Conservation (phyloP, 164 flowering plant genomes). For the Echeveria elegans region DNA sequence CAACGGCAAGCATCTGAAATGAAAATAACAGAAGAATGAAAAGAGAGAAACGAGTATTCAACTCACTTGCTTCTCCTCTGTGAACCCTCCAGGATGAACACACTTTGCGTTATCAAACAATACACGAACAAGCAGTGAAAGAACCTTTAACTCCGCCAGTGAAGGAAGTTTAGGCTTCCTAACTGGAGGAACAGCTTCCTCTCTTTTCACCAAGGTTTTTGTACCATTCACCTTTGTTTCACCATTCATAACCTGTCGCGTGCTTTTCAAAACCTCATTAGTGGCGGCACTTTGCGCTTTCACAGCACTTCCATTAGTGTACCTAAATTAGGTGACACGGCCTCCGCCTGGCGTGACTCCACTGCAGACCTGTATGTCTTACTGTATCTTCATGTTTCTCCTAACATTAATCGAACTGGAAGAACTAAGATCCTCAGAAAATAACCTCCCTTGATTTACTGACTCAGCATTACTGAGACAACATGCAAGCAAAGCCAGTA, state of each 20-base stretch:
- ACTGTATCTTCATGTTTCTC: background rate
- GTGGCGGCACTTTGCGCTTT: background rate
- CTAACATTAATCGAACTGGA: background rate
- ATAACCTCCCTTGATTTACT: background rate
- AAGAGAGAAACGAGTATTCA: constrained; percentile 4
- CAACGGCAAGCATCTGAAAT: too few relatives aligned
- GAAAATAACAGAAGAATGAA: background rate
- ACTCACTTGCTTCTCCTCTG: constrained; percentile 79
- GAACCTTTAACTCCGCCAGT: constrained; percentile 47
- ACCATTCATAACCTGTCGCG: constrained; percentile 9
- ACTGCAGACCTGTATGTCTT: background rate
- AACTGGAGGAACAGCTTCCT: constrained; percentile 20
- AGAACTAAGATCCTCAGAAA: background rate
- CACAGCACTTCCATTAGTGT: constrained; percentile 9
- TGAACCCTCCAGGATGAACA: constrained; percentile 72
- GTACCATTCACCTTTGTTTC: constrained; percentile 31
- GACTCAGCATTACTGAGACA: background rate
- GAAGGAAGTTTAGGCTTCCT: constrained; percentile 31
- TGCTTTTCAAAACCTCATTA: background rate
- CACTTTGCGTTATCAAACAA: constrained; percentile 79
- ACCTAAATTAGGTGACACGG: background rate
- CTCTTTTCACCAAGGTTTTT: constrained; percentile 18
- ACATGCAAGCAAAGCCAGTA: background rate
- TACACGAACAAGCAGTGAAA: constrained; percentile 68
- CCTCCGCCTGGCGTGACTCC: background rate